These are phyloP conservation scores for Atalantia buxifolia DNA, from an alignment of 345 rosid species.

Conservation along the genomic window DNA sequence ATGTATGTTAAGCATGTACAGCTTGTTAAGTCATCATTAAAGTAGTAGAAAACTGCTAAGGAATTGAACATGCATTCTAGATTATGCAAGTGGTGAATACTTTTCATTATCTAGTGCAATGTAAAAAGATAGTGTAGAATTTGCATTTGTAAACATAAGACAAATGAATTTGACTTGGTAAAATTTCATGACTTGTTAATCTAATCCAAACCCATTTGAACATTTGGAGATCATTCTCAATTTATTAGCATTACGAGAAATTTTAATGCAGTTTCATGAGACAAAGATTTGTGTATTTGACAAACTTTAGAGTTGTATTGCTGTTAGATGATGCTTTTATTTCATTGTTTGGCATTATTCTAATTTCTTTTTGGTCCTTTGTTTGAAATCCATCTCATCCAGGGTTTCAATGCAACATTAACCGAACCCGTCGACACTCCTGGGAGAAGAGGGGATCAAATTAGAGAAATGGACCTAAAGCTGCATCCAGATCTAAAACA, in stretches of 20 bases:
- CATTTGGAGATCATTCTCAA: background rate
- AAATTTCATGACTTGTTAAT: background rate
- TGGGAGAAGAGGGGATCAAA: slow-evolving; percentile 91
- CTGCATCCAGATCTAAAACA: slow-evolving; percentile 84
- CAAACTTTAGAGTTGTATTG: background rate
- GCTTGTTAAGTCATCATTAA: background rate
- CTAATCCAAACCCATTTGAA: background rate
- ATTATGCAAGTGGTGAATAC: background rate
- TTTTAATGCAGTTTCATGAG: background rate
- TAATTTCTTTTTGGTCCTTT: background rate
- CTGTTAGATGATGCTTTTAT: background rate
- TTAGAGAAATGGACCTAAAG: slow-evolving; percentile 93
- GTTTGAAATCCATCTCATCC: background rate
- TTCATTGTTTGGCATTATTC: background rate
- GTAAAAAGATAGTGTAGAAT: background rate
- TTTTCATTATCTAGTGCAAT: background rate
- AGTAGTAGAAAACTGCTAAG: background rate
- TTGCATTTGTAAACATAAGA: background rate
- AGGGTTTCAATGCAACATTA: slow-evolving; percentile 97
- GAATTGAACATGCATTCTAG: background rate
- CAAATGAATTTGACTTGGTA: background rate
- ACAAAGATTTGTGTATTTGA: background rate
- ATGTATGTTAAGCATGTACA: background rate
- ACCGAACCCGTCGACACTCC: slow-evolving; percentile 90
- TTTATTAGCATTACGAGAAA: background rate